Conservation (phyloP, 106 monocot species). For the Platanthera guangdongensis region DNA sequence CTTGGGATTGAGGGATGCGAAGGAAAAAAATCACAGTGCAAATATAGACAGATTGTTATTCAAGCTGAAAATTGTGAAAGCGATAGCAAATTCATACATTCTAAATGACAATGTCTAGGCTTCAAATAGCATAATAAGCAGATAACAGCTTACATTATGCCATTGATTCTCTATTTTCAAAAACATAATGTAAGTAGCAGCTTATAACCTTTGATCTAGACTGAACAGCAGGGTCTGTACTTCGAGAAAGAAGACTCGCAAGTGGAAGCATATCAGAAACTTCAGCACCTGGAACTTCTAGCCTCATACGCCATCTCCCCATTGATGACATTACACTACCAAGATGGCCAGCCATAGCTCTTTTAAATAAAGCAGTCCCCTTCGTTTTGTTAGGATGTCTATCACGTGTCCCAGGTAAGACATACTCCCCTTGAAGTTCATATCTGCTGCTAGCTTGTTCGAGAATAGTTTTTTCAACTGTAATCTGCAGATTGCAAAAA, state of each 20-base stretch:
- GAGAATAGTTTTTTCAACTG: constrained; percentile 82
- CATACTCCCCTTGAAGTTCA: constrained; percentile 99
- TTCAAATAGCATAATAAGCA: not conserved
- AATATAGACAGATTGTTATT: not conserved
- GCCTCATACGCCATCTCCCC: constrained; percentile 92
- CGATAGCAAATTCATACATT: not conserved
- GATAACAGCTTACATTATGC: not conserved
- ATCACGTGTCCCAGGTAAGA: constrained; percentile 90
- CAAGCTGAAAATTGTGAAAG: not conserved
- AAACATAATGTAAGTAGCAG: not conserved
- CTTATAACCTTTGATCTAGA: constrained; percentile 75
- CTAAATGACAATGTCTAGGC: not conserved
- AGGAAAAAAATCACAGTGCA: not conserved
- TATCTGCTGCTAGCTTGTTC: constrained; percentile 89
- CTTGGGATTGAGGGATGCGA: no score
- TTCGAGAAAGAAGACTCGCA: constrained; percentile 88
- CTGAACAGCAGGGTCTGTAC: constrained; percentile 94
- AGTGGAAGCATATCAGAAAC: constrained; percentile 98
- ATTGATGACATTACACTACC: constrained; percentile 86
- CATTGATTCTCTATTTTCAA: not conserved
- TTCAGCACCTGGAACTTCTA: constrained; percentile 96
- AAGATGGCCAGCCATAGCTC: constrained; percentile 76
- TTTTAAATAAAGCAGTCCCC: constrained; percentile 50
- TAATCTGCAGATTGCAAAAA: constrained; percentile 48
- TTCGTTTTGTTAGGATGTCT: constrained; percentile 40